phyloP scores from a whole-genome alignment of 768 basidiomycete genomes.

The Naganishia vaughanmartiniae region DNA sequence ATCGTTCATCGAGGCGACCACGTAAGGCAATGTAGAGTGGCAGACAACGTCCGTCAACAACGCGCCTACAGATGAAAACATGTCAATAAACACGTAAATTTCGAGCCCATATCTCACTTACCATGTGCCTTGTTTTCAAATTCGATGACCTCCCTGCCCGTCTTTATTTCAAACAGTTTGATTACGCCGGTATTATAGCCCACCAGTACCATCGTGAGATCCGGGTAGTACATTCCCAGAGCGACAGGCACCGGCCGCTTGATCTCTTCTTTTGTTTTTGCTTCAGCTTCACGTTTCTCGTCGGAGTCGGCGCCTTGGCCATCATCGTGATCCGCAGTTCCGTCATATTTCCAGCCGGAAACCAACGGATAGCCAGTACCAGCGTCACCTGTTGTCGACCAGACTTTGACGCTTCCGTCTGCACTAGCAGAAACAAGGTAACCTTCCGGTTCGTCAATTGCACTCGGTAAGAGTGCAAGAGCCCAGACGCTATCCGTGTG shows the following conservation, averaged over 20 bases:
- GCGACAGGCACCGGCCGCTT: conserved; percentile 66
- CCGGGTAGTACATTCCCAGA: conserved; percentile 75
- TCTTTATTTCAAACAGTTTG: conserved; percentile 87
- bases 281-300: conserved; percentile 56
- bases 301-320: conserved; percentile 53
- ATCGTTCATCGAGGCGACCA: conserved; percentile 90
- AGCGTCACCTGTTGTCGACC: conserved; percentile 55
- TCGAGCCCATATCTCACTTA: not conserved
- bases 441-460: conserved; percentile 60
- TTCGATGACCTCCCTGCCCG: conserved; percentile 67
- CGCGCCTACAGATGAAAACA: not conserved
- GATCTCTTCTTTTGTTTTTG: conserved; percentile 11
- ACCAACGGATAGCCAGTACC: conserved; percentile 63
- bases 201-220: conserved; percentile 75
- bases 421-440: conserved; percentile 85
- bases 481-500: conserved; percentile 98
- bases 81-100: not conserved
- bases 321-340: conserved; percentile 40
- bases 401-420: conserved; percentile 87
- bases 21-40: conserved; percentile 82
- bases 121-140: conserved; percentile 58
- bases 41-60: conserved; percentile 60
- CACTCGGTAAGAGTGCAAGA: conserved; percentile 67
- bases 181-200: conserved; percentile 84
- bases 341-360: conserved; percentile 76